phyloP scores from a whole-genome alignment of 1,284 basidiomycete species.

The Irpex lacteus region DNA sequence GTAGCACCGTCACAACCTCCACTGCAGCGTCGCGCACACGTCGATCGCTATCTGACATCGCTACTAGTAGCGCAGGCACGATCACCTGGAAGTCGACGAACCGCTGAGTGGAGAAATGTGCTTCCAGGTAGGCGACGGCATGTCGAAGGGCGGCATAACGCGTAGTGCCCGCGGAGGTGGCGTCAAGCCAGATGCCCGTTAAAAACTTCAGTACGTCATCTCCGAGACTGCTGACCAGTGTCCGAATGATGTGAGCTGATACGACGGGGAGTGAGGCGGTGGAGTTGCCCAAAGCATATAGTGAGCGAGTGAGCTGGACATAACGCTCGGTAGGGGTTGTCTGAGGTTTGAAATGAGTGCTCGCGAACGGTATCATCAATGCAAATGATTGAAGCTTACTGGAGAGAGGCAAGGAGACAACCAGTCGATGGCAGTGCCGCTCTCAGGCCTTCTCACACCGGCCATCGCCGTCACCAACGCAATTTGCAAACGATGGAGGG shows the following conservation, averaged over 20 bases:
- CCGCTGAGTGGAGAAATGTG: constrained; percentile 55
- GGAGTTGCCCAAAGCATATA: constrained; percentile 66
- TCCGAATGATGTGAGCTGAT: constrained; percentile 56
- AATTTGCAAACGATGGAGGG: constrained; percentile 53
- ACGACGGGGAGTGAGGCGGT: constrained; percentile 41
- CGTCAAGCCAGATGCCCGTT: constrained; percentile 56
- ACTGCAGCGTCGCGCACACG: constrained; percentile 60
- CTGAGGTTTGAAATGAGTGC: constrained; percentile 20
- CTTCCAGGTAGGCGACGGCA: constrained; percentile 76
- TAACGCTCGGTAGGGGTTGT: constrained; percentile 40
- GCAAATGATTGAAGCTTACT: not conserved
- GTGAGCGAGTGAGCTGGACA: constrained; percentile 49
- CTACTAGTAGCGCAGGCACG: constrained; percentile 74
- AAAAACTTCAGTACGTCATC: constrained; percentile 83
- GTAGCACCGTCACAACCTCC: constrained; percentile 54
- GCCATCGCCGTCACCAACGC: constrained; percentile 50
- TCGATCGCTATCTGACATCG: constrained; percentile 54
- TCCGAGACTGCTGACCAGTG: constrained; percentile 67
- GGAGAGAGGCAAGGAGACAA: constrained; percentile 23
- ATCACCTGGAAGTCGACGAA: constrained; percentile 85
- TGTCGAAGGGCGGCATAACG: constrained; percentile 54
- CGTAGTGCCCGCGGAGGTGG: constrained; percentile 12
- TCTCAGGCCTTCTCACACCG: constrained; percentile 41
- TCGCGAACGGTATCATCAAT: not conserved
- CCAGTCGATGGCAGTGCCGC: constrained; percentile 39